Base-by-base conservation (phyloP, 1,284 basidiomycete species). In the Puccinia polysora region DNA sequence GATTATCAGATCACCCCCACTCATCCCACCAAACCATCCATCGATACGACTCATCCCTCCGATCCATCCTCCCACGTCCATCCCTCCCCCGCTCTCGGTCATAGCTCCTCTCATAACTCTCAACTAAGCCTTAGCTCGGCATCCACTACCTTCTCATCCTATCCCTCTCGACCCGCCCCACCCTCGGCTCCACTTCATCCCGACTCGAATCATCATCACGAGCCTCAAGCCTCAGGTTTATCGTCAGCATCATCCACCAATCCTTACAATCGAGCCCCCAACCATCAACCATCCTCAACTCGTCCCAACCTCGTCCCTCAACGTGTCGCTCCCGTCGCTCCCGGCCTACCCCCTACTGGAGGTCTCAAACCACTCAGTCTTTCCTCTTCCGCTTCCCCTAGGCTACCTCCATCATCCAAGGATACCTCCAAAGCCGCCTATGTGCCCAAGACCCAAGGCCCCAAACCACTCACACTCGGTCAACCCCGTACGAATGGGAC, bases 31-130 rank as follows among this genome's bases (percentile, higher is more conserved):
- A 23, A 43, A 15, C 43, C 30, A 45, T 40, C 36, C 25, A 43
- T 62, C 43, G 59, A 62, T 28, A 62, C n/a, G 81, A 78, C 74
- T 72, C 69, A 20, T 81, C 84, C 8, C 82, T 84, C 23, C 78
- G 79, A 5, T 80, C 83, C 25, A 84, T 83, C 76, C 83, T 87
- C 49, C 85, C 86, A 76, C 87, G 88, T 23, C 83, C 83, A 1
- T 83, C 85, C n/a, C n/a, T n/a, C n/a, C n/a, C n/a, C n/a, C n/a
- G 4, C 84, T 86, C 0, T 78, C 84, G 1, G 84, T 82, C 32
- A 78, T 83, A 30, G 84, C 83, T 73, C 80, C 81, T 34, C 81
- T 82, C 70, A 79, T 80, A 38, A 84, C 84, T 18, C 83, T 84
- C 34, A 40, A 30, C 52, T 30, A 3, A 55, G 34, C 28, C 15